A percentile compares a stretch with the other conserved stretches of the same genome.
phyloP scores from a whole-genome alignment of 768 basidiomycete species.

The Pleurotus eryngii region DNA sequence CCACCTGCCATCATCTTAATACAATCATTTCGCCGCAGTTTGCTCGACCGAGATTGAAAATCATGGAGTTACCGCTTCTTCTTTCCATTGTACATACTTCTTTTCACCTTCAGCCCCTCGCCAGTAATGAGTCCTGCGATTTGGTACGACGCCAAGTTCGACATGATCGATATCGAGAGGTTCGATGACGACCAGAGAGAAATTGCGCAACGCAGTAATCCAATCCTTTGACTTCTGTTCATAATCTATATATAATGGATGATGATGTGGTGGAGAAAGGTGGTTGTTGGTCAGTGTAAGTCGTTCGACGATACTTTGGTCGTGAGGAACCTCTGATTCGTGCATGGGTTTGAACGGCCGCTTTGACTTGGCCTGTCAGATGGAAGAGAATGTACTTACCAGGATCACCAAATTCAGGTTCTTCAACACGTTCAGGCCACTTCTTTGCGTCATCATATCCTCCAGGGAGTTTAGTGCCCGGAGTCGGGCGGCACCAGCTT shows the following conservation, averaged over 20 bases:
- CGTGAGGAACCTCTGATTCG: not conserved
- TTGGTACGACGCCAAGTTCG: constrained; percentile 55
- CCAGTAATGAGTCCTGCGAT: constrained; percentile 55
- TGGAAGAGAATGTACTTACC: not conserved
- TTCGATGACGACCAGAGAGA: constrained; percentile 71
- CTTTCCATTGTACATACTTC: constrained; percentile 47
- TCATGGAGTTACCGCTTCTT: constrained; percentile 65
- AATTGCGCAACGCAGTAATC: constrained; percentile 59
- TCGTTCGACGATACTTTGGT: not conserved
- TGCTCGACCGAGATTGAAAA: too few relatives aligned
- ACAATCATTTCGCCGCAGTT: too few relatives aligned
- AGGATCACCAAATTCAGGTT: constrained; percentile 27
- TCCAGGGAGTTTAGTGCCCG: constrained; percentile 51
- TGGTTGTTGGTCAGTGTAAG: not conserved
- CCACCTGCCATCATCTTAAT: too few relatives aligned
- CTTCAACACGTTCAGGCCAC: constrained; percentile 59
- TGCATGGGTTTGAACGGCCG: too few relatives aligned
- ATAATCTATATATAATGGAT: constrained; percentile 26
- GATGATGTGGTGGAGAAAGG: not conserved
- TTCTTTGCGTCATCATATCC: constrained; percentile 54
- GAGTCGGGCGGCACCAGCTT: constrained; percentile 65
- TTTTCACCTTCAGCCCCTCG: constrained; percentile 23
- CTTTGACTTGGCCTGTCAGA: not conserved
- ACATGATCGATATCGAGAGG: constrained; percentile 67
- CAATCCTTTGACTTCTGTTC: constrained; percentile 43